Conservation (phyloP, 352 stramenopile genomes). For the Phytophthora chlamydospora region DNA sequence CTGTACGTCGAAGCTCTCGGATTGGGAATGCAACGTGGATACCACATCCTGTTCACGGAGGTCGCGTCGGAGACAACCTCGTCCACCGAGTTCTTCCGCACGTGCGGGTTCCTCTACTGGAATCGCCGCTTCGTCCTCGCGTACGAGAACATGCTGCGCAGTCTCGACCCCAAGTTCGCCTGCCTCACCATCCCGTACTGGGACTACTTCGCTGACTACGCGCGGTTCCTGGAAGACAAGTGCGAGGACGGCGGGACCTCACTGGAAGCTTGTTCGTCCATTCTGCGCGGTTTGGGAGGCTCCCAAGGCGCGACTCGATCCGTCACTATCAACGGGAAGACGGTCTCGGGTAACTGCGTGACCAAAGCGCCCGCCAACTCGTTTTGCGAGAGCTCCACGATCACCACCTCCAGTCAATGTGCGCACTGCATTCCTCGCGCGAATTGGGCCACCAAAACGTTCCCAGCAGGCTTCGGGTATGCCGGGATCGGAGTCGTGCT, state of each 20-base stretch:
- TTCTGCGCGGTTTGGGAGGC: constrained; percentile 45
- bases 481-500: constrained; percentile 34
- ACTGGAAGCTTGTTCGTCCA: constrained; percentile 45
- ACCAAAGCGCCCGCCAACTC: constrained; percentile 23
- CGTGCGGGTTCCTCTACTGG: constrained; percentile 61
- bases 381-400: constrained; percentile 50
- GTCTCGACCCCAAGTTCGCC: constrained; percentile 35
- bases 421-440: constrained; percentile 42
- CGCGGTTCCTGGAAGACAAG: constrained; percentile 23
- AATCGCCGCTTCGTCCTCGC: constrained; percentile 52
- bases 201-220: constrained; percentile 63
- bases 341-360: constrained; percentile 37
- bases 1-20: constrained; percentile 44
- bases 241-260: constrained; percentile 30
- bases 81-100: constrained; percentile 39
- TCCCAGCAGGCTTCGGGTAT: constrained; percentile 53
- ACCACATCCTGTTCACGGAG: constrained; percentile 49
- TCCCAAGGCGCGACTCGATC: constrained; percentile 23
- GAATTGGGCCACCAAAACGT: constrained; percentile 40
- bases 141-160: constrained; percentile 65
- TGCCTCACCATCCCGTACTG: constrained; percentile 65
- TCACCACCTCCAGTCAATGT: constrained; percentile 34
- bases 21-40: constrained; percentile 35
- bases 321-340: constrained; percentile 38
- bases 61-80: constrained; percentile 37